phyloP scores from a whole-genome alignment of 495 filamentous ascomycete genomes.

The Aspergillus incahuasiensis region DNA sequence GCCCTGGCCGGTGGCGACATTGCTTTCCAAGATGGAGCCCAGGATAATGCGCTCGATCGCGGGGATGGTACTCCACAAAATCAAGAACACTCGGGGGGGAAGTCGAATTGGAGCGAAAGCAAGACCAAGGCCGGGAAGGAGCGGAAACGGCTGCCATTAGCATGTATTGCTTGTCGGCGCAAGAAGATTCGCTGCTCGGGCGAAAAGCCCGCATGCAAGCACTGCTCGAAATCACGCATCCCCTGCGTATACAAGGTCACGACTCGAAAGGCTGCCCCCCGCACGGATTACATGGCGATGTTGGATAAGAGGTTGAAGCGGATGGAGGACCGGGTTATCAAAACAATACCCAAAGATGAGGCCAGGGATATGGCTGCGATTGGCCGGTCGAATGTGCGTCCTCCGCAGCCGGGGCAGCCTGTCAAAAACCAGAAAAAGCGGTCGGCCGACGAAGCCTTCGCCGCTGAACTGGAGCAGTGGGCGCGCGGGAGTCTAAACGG shows the following conservation, averaged over 20 bases:
- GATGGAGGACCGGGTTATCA: slow-evolving; percentile 98
- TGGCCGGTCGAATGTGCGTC: slow-evolving; percentile 74
- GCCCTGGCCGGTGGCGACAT: slow-evolving; percentile 24
- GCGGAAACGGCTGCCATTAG: slow-evolving; percentile 84
- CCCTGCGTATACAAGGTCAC: slow-evolving; percentile 99
- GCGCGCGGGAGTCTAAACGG: slow-evolving; percentile 50
- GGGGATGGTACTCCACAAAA: slow-evolving; percentile 30
- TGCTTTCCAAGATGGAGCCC: slow-evolving; percentile 14
- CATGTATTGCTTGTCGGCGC: slow-evolving; percentile 91
- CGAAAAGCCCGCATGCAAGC: slow-evolving; percentile 95
- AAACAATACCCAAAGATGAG: slow-evolving; percentile 86
- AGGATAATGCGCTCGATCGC: not conserved
- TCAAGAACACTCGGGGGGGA: slow-evolving; percentile 28
- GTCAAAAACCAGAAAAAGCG: slow-evolving; percentile 72
- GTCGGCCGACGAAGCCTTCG: slow-evolving; percentile 84
- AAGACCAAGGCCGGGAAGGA: slow-evolving; percentile 99
- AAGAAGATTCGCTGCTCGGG: slow-evolving; percentile 99
- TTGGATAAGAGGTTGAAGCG: slow-evolving; percentile 85
- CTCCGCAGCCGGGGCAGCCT: slow-evolving; percentile 57
- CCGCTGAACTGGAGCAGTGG: slow-evolving; percentile 78
- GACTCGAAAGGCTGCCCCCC: slow-evolving; percentile 87
- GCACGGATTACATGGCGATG: slow-evolving; percentile 99
- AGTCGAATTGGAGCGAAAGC: slow-evolving; percentile 86
- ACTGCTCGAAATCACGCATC: slow-evolving; percentile 88
- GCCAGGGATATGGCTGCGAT: slow-evolving; percentile 54